Evolutionary conservation across 208 protist species (phyloP).

Genomic region (Crithidia brevicula): DNA sequence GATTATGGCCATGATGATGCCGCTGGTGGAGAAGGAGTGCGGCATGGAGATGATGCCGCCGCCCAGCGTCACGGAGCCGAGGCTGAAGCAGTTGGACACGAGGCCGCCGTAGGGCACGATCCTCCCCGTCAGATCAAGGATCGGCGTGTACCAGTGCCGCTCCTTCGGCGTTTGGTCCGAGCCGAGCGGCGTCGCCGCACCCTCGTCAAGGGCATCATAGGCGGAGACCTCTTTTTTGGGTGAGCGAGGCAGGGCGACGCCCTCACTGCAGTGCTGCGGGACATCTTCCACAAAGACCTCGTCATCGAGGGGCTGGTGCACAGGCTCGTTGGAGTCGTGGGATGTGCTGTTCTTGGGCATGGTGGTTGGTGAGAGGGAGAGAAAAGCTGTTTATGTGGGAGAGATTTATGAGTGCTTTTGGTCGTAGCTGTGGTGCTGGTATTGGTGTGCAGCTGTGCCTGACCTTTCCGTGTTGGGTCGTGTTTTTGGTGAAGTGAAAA

Average conservation of each 20-base stretch:
- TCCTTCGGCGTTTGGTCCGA: constrained; percentile 48
- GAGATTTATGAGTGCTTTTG: neutral
- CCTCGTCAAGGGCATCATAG: neutral
- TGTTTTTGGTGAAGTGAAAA: neutral
- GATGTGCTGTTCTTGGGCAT: neutral
- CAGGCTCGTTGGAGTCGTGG: neutral
- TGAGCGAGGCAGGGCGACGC: neutral
- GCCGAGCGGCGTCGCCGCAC: constrained; percentile 11
- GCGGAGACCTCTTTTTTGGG: neutral
- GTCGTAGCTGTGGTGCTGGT: too few relatives aligned
- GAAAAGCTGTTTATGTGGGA: neutral
- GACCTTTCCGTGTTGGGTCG: neutral
- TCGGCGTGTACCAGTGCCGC: constrained; percentile 57
- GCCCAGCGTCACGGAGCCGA: constrained; percentile 64
- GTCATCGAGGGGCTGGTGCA: neutral
- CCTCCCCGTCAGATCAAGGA: constrained; percentile 45
- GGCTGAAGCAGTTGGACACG: constrained; percentile 59
- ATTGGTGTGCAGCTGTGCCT: neutral
- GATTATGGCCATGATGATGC: constrained; percentile 63
- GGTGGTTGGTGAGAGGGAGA: neutral
- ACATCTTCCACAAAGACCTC: neutral
- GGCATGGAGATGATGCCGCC: constrained; percentile 76
- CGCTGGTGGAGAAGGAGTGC: constrained; percentile 49
- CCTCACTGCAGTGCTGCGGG: neutral
- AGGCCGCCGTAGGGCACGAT: constrained; percentile 71